phyloP scores from a whole-genome alignment of 345 rosid genomes.

The Euphorbia pulcherrima region DNA sequence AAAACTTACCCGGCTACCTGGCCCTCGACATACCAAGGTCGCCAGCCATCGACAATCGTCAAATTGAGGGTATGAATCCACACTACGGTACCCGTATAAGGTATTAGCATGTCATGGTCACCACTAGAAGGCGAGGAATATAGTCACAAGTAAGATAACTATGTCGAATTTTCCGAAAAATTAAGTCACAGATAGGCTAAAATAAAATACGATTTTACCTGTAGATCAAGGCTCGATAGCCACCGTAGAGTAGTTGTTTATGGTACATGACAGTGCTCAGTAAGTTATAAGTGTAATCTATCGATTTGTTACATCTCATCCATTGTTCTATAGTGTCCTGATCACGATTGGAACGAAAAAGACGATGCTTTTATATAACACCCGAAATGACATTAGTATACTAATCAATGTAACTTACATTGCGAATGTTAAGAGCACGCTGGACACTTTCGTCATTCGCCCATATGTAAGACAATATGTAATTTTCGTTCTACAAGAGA shows the following conservation, averaged over 20 bases:
- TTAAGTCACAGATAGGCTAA: too few relatives aligned
- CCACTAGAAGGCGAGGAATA: slow-evolving; percentile 3
- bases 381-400: too few relatives aligned
- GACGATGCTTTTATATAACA: too few relatives aligned
- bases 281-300: slow-evolving; percentile 20
- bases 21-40: slow-evolving; percentile 12
- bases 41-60: slow-evolving; percentile 4
- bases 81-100: slow-evolving; percentile 4
- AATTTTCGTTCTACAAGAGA: slow-evolving; percentile 20
- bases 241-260: slow-evolving; percentile 3
- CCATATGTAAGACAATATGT: slow-evolving; percentile 29
- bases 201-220: slow-evolving; percentile 24
- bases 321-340: slow-evolving; percentile 30
- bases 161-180: too few relatives aligned
- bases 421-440: slow-evolving; percentile 28
- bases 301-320: slow-evolving; percentile 30
- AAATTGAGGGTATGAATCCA: slow-evolving; percentile 13
- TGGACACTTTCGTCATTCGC: slow-evolving; percentile 33
- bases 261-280: slow-evolving; percentile 18
- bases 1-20: slow-evolving; percentile 7
- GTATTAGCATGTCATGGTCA: slow-evolving; percentile 15
- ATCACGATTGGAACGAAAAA: slow-evolving; percentile 1
- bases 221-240: slow-evolving; percentile 28
- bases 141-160: neutral
- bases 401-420: slow-evolving; percentile 15